Conservation (phyloP, 768 basidiomycete species). For the Daedalea quercina region DNA sequence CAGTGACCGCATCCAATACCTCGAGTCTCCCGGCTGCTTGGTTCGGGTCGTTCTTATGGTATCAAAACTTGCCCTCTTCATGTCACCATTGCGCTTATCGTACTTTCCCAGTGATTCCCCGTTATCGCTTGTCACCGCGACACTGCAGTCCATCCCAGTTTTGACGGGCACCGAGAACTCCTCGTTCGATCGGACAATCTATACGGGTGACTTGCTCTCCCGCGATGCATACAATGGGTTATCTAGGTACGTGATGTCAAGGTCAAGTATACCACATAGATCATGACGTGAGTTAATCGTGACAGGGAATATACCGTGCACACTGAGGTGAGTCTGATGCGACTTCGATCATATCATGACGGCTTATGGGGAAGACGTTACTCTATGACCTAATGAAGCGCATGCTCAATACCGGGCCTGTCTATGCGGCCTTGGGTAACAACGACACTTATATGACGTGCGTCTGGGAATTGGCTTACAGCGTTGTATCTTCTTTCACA, state of each 20-base stretch:
- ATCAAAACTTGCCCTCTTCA: neutral
- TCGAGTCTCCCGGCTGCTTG: constrained; percentile 58
- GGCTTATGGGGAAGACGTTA: constrained; percentile 31
- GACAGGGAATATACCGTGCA: constrained; percentile 52
- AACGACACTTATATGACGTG: constrained; percentile 66
- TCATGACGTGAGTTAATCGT: neutral
- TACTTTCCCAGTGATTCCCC: constrained; percentile 50
- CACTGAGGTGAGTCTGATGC: constrained; percentile 42
- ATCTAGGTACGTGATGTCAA: constrained; percentile 37
- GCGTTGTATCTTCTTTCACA: neutral
- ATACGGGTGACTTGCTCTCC: constrained; percentile 68
- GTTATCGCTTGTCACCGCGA: constrained; percentile 49
- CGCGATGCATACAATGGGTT: constrained; percentile 64
- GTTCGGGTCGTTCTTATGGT: constrained; percentile 59
- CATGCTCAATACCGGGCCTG: constrained; percentile 55
- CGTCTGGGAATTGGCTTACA: constrained; percentile 25
- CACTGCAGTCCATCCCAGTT: constrained; percentile 59
- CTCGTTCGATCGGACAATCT: constrained; percentile 60
- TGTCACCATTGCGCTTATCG: neutral
- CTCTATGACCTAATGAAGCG: constrained; percentile 62
- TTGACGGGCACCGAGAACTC: constrained; percentile 52
- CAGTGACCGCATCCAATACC: neutral
- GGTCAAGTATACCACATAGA: neutral
- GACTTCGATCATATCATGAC: neutral
- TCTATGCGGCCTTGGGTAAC: constrained; percentile 72